These are phyloP conservation scores for Grosmannia serpens DNA, from an alignment of 2,329 filamentous ascomycete species.

Conservation along the genomic window DNA sequence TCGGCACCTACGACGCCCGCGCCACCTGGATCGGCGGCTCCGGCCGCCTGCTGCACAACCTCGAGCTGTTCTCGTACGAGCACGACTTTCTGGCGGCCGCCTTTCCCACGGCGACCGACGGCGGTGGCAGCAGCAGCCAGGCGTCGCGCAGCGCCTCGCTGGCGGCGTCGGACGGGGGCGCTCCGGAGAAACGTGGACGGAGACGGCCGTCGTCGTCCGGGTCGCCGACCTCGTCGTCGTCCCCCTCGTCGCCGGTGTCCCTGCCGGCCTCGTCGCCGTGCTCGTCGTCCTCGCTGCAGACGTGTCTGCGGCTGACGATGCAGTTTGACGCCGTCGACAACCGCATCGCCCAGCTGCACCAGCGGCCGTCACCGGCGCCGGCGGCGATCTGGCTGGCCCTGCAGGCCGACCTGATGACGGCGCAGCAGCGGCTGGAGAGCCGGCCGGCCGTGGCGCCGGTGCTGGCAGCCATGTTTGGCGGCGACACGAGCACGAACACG, in stretches of 20 bases:
- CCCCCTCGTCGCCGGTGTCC: background rate
- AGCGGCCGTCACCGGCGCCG: background rate
- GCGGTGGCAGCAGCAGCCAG: background rate
- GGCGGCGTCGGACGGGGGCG: background rate
- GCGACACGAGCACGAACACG: background rate
- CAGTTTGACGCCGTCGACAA: constrained; percentile 5
- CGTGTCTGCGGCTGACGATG: constrained; percentile 3
- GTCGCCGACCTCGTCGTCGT: background rate
- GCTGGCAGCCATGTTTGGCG: background rate
- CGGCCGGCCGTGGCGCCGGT: constrained; percentile 1
- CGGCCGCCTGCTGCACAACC: constrained; percentile 3
- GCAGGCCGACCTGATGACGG: background rate
- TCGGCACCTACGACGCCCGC: constrained; percentile 3
- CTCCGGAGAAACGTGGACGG: background rate
- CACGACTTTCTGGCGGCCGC: constrained; percentile 1
- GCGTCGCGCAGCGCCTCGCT: background rate
- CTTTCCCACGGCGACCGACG: background rate
- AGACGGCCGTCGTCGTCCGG: background rate
- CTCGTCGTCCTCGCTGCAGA: background rate
- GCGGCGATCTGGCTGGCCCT: constrained; percentile 1
- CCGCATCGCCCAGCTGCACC: constrained; percentile 5
- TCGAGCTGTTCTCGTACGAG: constrained; percentile 1
- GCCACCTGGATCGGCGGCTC: constrained; percentile 4
- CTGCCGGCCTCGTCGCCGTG: background rate
- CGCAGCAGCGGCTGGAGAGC: background rate